Percentiles rank a stretch among this genome's conserved stretches.
phyloP scores from a whole-genome alignment of 331 rosid genomes.

The Acacia pycnantha region DNA sequence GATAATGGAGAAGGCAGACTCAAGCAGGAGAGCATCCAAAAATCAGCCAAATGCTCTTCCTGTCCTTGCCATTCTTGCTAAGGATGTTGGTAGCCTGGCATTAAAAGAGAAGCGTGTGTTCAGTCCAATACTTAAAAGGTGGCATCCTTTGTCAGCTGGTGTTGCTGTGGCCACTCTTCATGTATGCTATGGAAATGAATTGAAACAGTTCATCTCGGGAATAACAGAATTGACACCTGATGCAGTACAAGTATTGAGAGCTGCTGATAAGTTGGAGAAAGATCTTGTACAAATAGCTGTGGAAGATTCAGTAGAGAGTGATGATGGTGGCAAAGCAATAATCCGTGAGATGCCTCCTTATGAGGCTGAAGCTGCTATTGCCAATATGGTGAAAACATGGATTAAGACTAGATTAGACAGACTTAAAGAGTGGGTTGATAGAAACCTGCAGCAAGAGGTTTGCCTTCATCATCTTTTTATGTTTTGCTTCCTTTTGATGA shows the following conservation, averaged over 20 bases:
- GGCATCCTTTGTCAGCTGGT: constrained; percentile 93
- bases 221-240: constrained; percentile 78
- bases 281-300: constrained; percentile 98
- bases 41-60: constrained; percentile 65
- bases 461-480: constrained; percentile 31
- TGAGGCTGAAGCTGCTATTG: constrained; percentile 82
- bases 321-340: constrained; percentile 95
- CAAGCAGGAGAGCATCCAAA: constrained; percentile 62
- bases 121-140: constrained; percentile 85
- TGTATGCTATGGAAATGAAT: constrained; percentile 83
- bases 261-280: constrained; percentile 93
- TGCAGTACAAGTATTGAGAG: constrained; percentile 75
- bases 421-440: constrained; percentile 85
- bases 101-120: constrained; percentile 71
- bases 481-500: not conserved
- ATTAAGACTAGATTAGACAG: constrained; percentile 79
- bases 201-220: constrained; percentile 69
- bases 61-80: constrained; percentile 68
- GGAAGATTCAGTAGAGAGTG: constrained; percentile 88
- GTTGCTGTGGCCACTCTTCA: constrained; percentile 88
- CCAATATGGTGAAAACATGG: constrained; percentile 80
- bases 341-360: constrained; percentile 98
- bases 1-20: constrained; percentile 80
- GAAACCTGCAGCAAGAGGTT: constrained; percentile 95
- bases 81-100: constrained; percentile 75